Percentiles rank a stretch among this genome's conserved stretches.
Evolutionary conservation across 1,284 basidiomycete species (phyloP).

Genomic region (Puccinia hordei): DNA sequence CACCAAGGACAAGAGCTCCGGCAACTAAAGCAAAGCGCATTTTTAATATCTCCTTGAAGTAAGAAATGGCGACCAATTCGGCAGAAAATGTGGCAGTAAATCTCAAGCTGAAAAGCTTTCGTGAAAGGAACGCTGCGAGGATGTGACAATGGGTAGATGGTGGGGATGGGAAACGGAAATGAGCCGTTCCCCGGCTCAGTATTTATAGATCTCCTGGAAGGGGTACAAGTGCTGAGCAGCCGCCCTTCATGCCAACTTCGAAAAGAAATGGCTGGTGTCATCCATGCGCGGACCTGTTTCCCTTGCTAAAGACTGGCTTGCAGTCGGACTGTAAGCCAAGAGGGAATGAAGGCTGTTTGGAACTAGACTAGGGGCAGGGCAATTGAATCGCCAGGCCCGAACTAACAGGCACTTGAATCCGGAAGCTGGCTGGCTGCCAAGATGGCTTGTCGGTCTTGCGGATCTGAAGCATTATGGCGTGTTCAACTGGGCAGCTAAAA

Average conservation of each 20-base stretch:
- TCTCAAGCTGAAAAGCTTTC: neutral
- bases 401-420: too few species aligned
- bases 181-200: neutral
- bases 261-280: neutral
- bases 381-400: too few species aligned
- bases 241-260: neutral
- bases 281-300: neutral
- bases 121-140: neutral
- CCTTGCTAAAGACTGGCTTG: neutral
- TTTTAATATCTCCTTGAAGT: neutral
- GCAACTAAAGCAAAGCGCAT: constrained; percentile 29
- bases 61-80: neutral
- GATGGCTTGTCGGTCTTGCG: too few species aligned
- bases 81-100: neutral
- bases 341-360: neutral
- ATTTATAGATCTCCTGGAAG: neutral
- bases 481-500: too few species aligned
- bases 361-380: neutral
- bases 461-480: too few species aligned
- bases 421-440: too few species aligned
- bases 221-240: neutral
- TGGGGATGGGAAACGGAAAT: neutral
- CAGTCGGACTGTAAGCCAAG: neutral
- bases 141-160: neutral
- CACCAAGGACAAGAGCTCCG: constrained; percentile 16